A percentile compares a stretch with the other conserved stretches of the same genome.
phyloP scores from a whole-genome alignment of 345 rosid genomes.

The Gossypium turneri region DNA sequence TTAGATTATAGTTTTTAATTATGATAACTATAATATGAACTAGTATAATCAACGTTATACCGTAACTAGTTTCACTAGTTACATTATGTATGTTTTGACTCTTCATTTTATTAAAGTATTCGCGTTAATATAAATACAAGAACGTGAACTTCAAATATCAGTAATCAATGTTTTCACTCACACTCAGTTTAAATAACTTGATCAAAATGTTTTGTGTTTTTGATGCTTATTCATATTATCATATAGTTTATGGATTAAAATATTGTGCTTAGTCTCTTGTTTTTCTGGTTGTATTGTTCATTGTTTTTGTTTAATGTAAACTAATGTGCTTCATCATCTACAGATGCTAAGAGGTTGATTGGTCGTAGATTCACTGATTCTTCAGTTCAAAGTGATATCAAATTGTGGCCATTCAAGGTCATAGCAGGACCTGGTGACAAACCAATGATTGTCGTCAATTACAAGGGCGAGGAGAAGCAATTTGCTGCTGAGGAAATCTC shows the following conservation, averaged over 20 bases:
- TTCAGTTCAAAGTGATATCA: conserved; percentile 63
- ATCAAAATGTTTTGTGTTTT: background rate
- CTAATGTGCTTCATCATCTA: background rate
- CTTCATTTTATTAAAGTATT: no score
- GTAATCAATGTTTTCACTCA: no score
- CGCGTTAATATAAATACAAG: no score
- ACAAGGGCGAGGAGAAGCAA: conserved; percentile 63
- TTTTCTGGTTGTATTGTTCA: no score
- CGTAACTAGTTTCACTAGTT: no score
- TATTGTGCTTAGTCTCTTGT: background rate
- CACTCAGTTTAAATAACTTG: no score
- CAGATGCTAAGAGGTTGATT: conserved; percentile 74
- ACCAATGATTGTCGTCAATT: conserved; percentile 54
- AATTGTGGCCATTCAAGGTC: conserved; percentile 56
- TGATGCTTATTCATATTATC: background rate
- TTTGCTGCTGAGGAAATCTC: conserved; percentile 33
- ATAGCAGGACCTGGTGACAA: conserved; percentile 40
- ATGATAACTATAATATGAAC: no score
- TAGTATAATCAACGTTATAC: no score
- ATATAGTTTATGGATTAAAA: background rate
- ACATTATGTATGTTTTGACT: no score
- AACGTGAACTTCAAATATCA: no score
- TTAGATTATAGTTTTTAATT: background rate
- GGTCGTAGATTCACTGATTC: conserved; percentile 63
- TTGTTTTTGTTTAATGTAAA: background rate